Evolutionary conservation across 2,329 filamentous ascomycete species (phyloP).

Genomic region (Hymenoscyphus fructigenus): DNA sequence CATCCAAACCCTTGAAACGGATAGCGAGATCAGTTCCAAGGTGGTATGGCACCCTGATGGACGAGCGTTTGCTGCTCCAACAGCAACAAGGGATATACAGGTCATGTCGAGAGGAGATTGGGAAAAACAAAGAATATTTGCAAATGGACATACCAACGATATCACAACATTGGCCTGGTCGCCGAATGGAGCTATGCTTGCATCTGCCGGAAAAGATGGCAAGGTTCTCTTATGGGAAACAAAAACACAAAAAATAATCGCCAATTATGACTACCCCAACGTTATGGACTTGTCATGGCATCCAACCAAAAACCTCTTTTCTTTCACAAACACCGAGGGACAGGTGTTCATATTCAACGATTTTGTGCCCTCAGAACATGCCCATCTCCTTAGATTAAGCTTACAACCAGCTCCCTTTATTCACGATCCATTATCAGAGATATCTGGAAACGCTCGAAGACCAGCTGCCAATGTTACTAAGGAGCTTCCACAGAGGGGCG

Average conservation of each 20-base stretch:
- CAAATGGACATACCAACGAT: constrained; percentile 76
- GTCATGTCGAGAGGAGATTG: constrained; percentile 87
- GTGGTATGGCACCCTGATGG: constrained; percentile 94
- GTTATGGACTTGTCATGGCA: constrained; percentile 91
- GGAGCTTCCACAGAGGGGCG: constrained; percentile 48
- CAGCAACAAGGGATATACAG: constrained; percentile 78
- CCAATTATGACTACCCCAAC: constrained; percentile 75
- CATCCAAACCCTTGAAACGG: constrained; percentile 74
- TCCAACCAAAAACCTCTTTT: constrained; percentile 80
- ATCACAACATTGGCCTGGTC: constrained; percentile 91
- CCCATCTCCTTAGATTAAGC: constrained; percentile 54
- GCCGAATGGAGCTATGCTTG: constrained; percentile 86
- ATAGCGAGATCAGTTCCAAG: constrained; percentile 71
- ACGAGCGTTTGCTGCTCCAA: constrained; percentile 82
- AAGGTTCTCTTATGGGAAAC: constrained; percentile 85
- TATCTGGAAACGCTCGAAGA: constrained; percentile 62
- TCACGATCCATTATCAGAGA: constrained; percentile 73
- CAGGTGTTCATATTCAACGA: constrained; percentile 88
- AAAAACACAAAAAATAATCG: constrained; percentile 78
- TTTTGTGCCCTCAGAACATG: constrained; percentile 60
- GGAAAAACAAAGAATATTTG: constrained; percentile 79
- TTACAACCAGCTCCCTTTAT: constrained; percentile 81
- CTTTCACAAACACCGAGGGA: constrained; percentile 89
- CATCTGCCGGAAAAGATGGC: constrained; percentile 65
- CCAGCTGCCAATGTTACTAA: constrained; percentile 55